Conservation (phyloP, 2,329 filamentous ascomycete genomes). For the Balansia obtecta region DNA sequence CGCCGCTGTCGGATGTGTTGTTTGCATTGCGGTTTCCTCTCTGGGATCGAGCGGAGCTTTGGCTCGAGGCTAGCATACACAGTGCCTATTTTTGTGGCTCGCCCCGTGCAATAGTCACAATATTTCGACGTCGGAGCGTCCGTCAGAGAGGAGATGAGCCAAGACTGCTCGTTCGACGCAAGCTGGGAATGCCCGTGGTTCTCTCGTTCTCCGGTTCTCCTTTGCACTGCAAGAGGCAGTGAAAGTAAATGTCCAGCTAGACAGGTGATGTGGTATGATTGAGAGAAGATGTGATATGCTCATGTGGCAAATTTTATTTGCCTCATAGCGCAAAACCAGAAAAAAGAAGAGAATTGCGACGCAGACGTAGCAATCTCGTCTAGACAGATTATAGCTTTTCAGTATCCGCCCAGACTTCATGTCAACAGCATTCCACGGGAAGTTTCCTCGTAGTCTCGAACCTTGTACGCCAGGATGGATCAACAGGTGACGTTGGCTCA, state of each 20-base stretch:
- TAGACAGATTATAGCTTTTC: neutral
- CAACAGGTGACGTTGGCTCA: neutral
- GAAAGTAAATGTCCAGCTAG: too few species aligned
- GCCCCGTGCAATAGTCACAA: neutral
- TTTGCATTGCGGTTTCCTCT: conserved; percentile 1
- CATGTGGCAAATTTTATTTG: neutral
- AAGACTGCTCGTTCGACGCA: neutral
- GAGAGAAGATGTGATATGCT: neutral
- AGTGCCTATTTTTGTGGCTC: conserved; percentile 1
- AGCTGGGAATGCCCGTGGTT: neutral
- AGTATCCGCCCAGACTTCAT: neutral
- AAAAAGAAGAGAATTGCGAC: neutral
- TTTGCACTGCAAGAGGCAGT: neutral
- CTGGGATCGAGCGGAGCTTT: conserved; percentile 2
- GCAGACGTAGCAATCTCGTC: neutral
- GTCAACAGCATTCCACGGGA: neutral
- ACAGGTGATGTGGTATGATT: neutral
- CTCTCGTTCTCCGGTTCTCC: neutral
- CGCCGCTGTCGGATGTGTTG: conserved; percentile 3
- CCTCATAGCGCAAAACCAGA: neutral
- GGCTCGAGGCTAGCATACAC: neutral
- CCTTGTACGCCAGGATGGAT: neutral
- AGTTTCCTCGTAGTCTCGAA: neutral
- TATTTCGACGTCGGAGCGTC: neutral
- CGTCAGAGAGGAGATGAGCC: neutral